These are phyloP conservation scores for Pseudotsuga menziesii DNA, from an alignment of 75 land plant species.

Conservation along the genomic window DNA sequence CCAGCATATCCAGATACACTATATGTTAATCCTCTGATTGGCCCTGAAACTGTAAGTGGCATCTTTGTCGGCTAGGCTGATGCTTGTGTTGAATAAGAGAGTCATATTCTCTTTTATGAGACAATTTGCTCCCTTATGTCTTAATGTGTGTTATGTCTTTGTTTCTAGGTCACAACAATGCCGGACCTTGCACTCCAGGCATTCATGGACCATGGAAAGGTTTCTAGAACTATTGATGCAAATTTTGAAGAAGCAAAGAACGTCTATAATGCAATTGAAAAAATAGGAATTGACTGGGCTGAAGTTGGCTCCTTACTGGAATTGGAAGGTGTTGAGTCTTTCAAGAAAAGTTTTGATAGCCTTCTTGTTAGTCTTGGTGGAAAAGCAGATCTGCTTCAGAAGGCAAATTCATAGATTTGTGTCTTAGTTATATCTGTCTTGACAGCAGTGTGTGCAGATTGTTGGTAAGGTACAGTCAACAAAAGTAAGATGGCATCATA, in stretches of 20 bases:
- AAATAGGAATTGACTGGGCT: slow-evolving; percentile 83
- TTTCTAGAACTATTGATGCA: slow-evolving; percentile 80
- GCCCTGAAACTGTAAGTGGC: slow-evolving; percentile 89
- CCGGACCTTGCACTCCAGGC: slow-evolving; percentile 94
- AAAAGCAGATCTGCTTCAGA: slow-evolving; percentile 72
- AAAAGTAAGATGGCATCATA: neutral
- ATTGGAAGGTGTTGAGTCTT: slow-evolving; percentile 87
- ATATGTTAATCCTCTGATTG: slow-evolving; percentile 90
- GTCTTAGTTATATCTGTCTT: neutral
- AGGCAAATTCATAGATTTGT: slow-evolving; percentile 1
- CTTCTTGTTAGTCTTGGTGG: slow-evolving; percentile 61
- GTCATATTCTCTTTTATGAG: too few relatives aligned
- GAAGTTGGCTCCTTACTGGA: slow-evolving; percentile 80
- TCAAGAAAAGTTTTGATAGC: slow-evolving; percentile 90
- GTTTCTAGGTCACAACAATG: slow-evolving; percentile 87
- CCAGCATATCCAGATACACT: slow-evolving; percentile 95
- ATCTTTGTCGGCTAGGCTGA: too few relatives aligned
- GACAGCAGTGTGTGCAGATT: neutral
- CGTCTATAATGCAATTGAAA: slow-evolving; percentile 69
- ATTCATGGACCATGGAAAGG: slow-evolving; percentile 83
- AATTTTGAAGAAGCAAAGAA: slow-evolving; percentile 79
- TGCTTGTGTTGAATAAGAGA: too few relatives aligned
- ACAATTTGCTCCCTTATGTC: too few relatives aligned
- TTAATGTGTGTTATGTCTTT: neutral
- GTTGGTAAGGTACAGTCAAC: neutral